A percentile compares a stretch with the other conserved stretches of the same genome.
Conservation (phyloP, 345 rosid species). For the Ceriops zippeliana region DNA sequence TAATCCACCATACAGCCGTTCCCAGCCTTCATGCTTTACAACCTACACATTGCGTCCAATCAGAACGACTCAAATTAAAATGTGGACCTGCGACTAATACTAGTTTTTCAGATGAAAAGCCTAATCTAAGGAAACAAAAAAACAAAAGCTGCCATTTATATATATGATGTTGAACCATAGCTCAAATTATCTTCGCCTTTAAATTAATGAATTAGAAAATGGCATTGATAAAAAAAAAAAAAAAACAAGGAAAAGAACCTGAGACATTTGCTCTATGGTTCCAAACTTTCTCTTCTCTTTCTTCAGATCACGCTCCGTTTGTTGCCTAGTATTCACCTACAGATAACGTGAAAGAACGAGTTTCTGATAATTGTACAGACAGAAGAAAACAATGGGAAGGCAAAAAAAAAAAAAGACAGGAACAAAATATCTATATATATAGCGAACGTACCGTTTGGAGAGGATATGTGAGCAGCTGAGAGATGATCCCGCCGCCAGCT, state of each 20-base stretch:
- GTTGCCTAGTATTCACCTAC: conserved; percentile 95
- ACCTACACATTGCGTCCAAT: conserved; percentile 41
- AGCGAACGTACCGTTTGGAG: conserved; percentile 66
- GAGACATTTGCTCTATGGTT: conserved; percentile 70
- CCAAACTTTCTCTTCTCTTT: conserved; percentile 70
- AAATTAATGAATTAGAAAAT: too few species aligned
- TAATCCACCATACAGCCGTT: conserved; percentile 80
- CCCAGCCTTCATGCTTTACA: conserved; percentile 94
- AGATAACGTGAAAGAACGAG: conserved; percentile 14
- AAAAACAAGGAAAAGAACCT: conserved; percentile 39
- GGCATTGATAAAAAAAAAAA: neutral
- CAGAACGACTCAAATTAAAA: neutral
- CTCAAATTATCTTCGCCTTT: too few species aligned
- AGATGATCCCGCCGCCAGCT: conserved; percentile 96
- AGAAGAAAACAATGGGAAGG: neutral
- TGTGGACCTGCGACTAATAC: too few species aligned
- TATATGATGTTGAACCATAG: too few species aligned
- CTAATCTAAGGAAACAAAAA: neutral
- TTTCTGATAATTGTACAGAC: neutral
- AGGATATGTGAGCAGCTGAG: conserved; percentile 92
- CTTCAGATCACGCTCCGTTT: conserved; percentile 88
- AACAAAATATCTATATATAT: neutral
- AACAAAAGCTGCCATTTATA: neutral
- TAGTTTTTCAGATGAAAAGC: neutral
- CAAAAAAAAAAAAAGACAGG: neutral